Percentiles rank a stretch among this genome's conserved stretches.
phyloP scores from a whole-genome alignment of 805 yeast genomes.

The Wickerhamomyces hampshirensis region DNA sequence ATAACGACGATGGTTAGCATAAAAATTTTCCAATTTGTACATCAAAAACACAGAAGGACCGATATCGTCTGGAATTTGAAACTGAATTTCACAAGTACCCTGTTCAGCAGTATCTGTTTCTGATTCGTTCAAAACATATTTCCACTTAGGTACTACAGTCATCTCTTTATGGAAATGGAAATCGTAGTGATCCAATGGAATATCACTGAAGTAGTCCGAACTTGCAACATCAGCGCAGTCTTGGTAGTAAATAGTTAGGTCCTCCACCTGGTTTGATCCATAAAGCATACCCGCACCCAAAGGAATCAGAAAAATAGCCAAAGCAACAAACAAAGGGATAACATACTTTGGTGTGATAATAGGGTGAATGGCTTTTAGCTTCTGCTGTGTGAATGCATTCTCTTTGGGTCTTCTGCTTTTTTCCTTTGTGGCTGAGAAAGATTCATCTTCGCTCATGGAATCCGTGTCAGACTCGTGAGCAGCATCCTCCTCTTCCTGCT shows the following conservation, averaged over 20 bases:
- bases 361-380: constrained; percentile 59
- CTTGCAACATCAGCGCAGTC: constrained; percentile 57
- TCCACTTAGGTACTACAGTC: constrained; percentile 62
- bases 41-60: constrained; percentile 71
- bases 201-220: constrained; percentile 34
- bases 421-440: constrained; percentile 31
- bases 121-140: constrained; percentile 37
- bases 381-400: constrained; percentile 70
- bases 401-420: constrained; percentile 64
- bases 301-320: constrained; percentile 83
- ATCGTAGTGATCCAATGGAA: constrained; percentile 53
- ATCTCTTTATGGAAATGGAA: constrained; percentile 50
- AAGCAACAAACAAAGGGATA: constrained; percentile 67
- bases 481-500: constrained; percentile 8
- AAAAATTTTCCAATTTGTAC: constrained; percentile 83
- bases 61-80: constrained; percentile 66
- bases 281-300: constrained; percentile 81
- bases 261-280: constrained; percentile 68
- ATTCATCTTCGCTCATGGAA: constrained; percentile 41
- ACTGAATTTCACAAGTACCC: constrained; percentile 65
- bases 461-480: constrained; percentile 33
- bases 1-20: constrained; percentile 91
- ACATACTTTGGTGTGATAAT: constrained; percentile 88
- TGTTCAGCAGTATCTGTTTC: constrained; percentile 43
- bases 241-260: constrained; percentile 69